Evolutionary conservation across 2,329 filamentous ascomycete species (phyloP), one percentile per base, ranked within the genome.

Genomic region (Phyllosticta paracitricarpa): DNA sequence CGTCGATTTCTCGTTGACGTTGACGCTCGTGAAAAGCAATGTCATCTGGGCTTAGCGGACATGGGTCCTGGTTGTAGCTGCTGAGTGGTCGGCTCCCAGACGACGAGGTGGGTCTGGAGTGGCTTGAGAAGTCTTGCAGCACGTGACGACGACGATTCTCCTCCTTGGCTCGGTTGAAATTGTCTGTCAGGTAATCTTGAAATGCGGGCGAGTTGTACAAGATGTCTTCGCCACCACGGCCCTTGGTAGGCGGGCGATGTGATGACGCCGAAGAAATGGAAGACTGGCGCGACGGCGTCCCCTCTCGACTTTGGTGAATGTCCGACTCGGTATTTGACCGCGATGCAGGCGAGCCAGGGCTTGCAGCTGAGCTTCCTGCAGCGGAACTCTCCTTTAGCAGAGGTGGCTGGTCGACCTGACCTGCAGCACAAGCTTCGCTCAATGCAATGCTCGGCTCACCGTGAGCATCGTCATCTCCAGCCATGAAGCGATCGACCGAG

Each of bases 361-460:
- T 78, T 8, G 68, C 59, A 26, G 66, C 68, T n/a, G 70, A 65
- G 48, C 68, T 73, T 26, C 68, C 59, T 17, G 62, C 64, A 19
- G 73, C 69, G 10, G 73, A 75, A 22, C 72, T 64, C 7, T 77
- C 74, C 51, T 73, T 73, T 72, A 79, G 65, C 70, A 78, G 63
- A 66, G 80, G 65, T 70, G 82, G 71, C 71, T 76, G 67, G 78
- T 84, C 66, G 79, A 79, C 71, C 70, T 84, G 62, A 17, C 88
- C 88, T 3, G 85, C 80, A 1, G 82, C 87, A 24, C 81, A 76
- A 1, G 84, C 79, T 3, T 80, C 83, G 69, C 81, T 88, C 26
- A 90, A 67, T 3, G 82, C 83, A 2, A 91, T 79, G 64, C 83
- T 84, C 1, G 89, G 79, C 51, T 81, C 81, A 2, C 82, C 82